Percentiles rank a stretch among this genome's conserved stretches.
phyloP scores from a whole-genome alignment of 495 filamentous ascomycete genomes.

The Daldinia bambusicola region DNA sequence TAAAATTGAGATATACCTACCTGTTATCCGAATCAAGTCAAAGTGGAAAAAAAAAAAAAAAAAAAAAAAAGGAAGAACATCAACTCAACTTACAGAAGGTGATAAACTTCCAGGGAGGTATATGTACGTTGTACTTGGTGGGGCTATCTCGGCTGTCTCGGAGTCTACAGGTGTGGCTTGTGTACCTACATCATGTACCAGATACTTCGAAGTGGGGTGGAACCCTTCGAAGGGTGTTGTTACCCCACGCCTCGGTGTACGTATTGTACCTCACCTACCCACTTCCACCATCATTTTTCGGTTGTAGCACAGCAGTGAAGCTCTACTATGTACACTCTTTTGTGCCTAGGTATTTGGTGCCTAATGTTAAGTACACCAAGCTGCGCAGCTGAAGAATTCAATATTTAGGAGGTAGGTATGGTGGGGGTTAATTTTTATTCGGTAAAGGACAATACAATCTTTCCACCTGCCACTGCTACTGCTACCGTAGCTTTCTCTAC shows the following conservation, averaged over 20 bases:
- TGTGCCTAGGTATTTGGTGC: background rate
- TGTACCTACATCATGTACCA: background rate
- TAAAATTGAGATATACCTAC: too few relatives aligned
- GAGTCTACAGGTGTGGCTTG: background rate
- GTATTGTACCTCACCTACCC: conserved; percentile 14
- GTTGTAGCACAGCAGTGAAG: background rate
- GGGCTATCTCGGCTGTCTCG: background rate
- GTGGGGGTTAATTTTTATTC: conserved; percentile 13
- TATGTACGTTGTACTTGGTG: conserved; percentile 1
- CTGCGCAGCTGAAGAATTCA: conserved; percentile 13
- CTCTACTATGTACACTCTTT: too few relatives aligned
- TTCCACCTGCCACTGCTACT: background rate
- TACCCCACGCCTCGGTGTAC: conserved; percentile 25
- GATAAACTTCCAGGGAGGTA: too few relatives aligned
- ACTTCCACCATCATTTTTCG: conserved; percentile 27
- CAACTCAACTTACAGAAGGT: too few relatives aligned
- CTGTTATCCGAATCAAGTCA: background rate
- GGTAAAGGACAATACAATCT: conserved; percentile 1
- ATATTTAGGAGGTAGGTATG: background rate
- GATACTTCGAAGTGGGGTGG: too few relatives aligned
- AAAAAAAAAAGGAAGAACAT: background rate
- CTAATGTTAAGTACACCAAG: background rate
- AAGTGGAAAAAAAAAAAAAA: background rate
- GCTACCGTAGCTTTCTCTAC: background rate
- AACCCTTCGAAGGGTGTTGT: background rate